Base-by-base conservation (phyloP, 176 grass and related monocot genomes). In the Saccharum officinarum region DNA sequence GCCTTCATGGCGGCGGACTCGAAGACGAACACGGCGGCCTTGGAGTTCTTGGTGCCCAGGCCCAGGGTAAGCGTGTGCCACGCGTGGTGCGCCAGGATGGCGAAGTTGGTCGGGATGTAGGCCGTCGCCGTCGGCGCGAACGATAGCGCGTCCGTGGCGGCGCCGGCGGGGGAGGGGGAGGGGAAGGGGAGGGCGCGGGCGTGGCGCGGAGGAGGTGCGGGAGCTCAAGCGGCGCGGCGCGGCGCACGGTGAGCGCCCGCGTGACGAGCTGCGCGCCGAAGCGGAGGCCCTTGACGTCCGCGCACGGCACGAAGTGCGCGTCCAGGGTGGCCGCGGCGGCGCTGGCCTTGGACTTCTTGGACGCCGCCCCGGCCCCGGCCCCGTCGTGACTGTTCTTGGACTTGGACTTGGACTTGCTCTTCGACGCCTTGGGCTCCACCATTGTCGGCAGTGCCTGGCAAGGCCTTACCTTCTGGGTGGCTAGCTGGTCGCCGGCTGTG, bases 21-120 rank as follows among this genome's bases (percentile, higher is more conserved):
- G 70, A 98, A 98, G 69, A 98, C 93, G 76, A 98, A 98, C 5
- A 98, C 80, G 31, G 92, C 80, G 11, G 82, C 95, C 84, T 98
- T 98, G 73, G 95, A 95, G 89, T 98, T 98, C 73, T 69, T 87
- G 55, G 95, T 98, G 71, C 95, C 95, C 55, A 98, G 93, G 0
- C 95, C 93, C 15, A 98, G 93, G 3, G 95, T 98, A 39, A 98
- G 84, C 8, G 95, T 98, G 89, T 90, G 95, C 93, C 95, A 98
- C 26, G 95, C 95, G 80, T 98, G 91, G 72, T 98, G 95, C 34
- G 93, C 95, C 28, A 98, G 91, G 86, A 98, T 93, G n/a, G 95
- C 84, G 93, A 95, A 98, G 86, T 90, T 98, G 64, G 95, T 98
- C 33, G 93, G 95, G 67, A 98, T 85, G 80, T 93, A 98, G 5